phyloP scores from a whole-genome alignment of 164 flowering plant species.

The Chloranthus sessilifolius region DNA sequence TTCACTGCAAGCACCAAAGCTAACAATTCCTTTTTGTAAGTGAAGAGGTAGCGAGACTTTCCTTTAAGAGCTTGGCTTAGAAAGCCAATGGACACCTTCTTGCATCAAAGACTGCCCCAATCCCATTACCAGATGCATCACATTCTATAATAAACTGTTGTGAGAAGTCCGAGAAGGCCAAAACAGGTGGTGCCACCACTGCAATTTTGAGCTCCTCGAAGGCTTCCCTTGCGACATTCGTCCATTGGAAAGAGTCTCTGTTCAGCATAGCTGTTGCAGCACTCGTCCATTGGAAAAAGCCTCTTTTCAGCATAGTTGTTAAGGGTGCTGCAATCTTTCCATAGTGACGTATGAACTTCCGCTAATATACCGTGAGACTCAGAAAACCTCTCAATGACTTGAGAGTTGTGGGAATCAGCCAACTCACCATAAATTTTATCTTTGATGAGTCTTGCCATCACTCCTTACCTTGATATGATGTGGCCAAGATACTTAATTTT shows the following conservation, averaged over 20 bases:
- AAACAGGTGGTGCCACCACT: background rate
- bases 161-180: background rate
- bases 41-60: background rate
- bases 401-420: too few species aligned
- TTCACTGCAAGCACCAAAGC: background rate
- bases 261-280: too few species aligned
- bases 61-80: background rate
- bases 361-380: too few species aligned
- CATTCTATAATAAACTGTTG: background rate
- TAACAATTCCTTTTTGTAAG: background rate
- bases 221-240: background rate
- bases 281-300: too few species aligned
- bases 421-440: too few species aligned
- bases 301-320: too few species aligned
- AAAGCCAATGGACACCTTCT: background rate
- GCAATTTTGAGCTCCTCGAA: background rate
- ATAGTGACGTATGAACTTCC: too few species aligned
- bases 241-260: background rate
- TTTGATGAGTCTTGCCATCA: too few species aligned
- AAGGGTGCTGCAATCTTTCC: too few species aligned
- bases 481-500: too few species aligned
- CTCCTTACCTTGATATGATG: too few species aligned
- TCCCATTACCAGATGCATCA: slow-evolving; percentile 2
- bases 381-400: too few species aligned
- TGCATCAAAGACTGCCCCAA: background rate